These are phyloP conservation scores for Coffea canephora DNA, from an alignment of 257 asterid species.

Conservation along the genomic window DNA sequence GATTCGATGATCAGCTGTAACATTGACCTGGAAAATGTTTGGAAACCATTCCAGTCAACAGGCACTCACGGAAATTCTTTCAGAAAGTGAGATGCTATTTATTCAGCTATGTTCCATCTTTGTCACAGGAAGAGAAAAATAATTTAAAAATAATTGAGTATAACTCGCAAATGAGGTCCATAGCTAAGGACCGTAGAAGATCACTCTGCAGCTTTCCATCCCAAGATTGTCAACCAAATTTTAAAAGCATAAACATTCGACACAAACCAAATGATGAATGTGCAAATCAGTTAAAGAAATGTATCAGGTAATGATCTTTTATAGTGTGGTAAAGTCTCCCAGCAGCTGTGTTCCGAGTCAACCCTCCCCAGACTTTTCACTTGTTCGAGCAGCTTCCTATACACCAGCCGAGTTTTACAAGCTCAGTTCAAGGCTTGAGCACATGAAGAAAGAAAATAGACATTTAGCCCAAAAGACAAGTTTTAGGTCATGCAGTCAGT, in stretches of 20 bases:
- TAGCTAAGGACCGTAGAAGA: not conserved
- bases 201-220: not conserved
- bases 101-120: not conserved
- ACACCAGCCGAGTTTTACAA: not conserved
- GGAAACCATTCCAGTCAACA: slow-evolving; percentile 4
- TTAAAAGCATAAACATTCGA: not conserved
- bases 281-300: not conserved
- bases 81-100: not conserved
- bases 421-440: not conserved
- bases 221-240: not conserved
- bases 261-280: not conserved
- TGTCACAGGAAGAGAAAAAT: not conserved
- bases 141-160: not conserved
- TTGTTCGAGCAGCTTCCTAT: not conserved
- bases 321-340: not conserved
- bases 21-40: slow-evolving; percentile 54
- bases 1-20: slow-evolving; percentile 81
- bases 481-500: not conserved
- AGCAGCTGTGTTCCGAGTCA: not conserved
- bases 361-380: not conserved
- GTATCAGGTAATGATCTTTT: not conserved
- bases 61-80: not conserved
- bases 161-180: not conserved
- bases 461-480: not conserved
- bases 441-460: not conserved